phyloP scores from a whole-genome alignment of 2,329 filamentous ascomycete genomes.

The Anthostomella pinea region DNA sequence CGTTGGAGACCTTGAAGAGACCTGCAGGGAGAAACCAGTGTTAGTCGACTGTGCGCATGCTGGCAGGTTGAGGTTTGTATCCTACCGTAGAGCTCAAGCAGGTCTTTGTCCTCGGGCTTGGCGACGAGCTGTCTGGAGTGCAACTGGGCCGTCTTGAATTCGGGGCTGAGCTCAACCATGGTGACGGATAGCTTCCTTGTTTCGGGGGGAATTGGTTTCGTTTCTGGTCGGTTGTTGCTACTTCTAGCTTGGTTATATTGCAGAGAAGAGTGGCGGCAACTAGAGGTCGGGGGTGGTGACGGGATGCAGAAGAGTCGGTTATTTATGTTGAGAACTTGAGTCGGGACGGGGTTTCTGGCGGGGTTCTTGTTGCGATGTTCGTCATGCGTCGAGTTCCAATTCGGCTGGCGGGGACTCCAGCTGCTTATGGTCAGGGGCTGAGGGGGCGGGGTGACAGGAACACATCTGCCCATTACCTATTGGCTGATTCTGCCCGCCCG shows the following conservation, averaged over 20 bases:
- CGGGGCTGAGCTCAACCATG: constrained; percentile 29
- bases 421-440: not conserved
- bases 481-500: too few relatives aligned
- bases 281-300: too few relatives aligned
- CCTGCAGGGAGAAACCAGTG: constrained; percentile 33
- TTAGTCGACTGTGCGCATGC: too few relatives aligned
- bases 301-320: too few relatives aligned
- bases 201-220: not conserved
- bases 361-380: constrained; percentile 1
- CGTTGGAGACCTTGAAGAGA: constrained; percentile 57
- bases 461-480: too few relatives aligned
- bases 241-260: too few relatives aligned
- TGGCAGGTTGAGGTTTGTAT: too few relatives aligned
- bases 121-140: constrained; percentile 62
- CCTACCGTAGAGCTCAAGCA: constrained; percentile 62
- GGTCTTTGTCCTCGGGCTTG: constrained; percentile 62
- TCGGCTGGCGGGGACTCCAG: too few relatives aligned
- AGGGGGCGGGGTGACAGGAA: not conserved
- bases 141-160: constrained; percentile 54
- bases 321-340: too few relatives aligned
- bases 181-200: constrained; percentile 11
- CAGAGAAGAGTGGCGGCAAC: too few relatives aligned
- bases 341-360: constrained; percentile 1
- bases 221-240: too few relatives aligned
- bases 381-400: constrained; percentile 1